phyloP scores from a whole-genome alignment of 257 asterid species.

The Scutellaria baicalensis region DNA sequence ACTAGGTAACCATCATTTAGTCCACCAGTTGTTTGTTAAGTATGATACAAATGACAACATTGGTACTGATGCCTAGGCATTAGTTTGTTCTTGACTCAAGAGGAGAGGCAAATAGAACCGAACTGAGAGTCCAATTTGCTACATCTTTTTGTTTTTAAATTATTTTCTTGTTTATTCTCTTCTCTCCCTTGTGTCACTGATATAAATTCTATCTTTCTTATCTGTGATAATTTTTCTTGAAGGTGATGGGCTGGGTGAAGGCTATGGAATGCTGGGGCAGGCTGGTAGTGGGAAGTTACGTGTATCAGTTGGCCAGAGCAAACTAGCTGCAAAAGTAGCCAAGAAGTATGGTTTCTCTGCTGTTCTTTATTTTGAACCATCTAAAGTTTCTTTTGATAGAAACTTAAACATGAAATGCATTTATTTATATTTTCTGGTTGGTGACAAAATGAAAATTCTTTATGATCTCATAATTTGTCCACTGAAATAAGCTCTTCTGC shows the following conservation, averaged over 20 bases:
- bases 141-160: neutral
- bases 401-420: neutral
- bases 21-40: neutral
- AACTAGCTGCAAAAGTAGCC: conserved; percentile 85
- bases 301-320: conserved; percentile 71
- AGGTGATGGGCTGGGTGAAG: conserved; percentile 99
- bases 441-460: neutral
- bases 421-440: neutral
- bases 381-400: neutral
- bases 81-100: neutral
- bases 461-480: neutral
- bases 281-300: conserved; percentile 97
- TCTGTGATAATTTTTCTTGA: conserved; percentile 12
- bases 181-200: neutral
- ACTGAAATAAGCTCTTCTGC: neutral
- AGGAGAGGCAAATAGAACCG: neutral
- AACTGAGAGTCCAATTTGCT: neutral
- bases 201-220: neutral
- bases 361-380: neutral
- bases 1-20: conserved; percentile 39
- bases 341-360: conserved; percentile 50
- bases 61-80: neutral
- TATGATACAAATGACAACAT: neutral
- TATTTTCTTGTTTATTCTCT: neutral
- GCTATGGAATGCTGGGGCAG: conserved; percentile 99